A percentile compares a stretch with the other conserved stretches of the same genome.
Conservation (phyloP, 352 stramenopile genomes). For the Phytopythium kandeliae region DNA sequence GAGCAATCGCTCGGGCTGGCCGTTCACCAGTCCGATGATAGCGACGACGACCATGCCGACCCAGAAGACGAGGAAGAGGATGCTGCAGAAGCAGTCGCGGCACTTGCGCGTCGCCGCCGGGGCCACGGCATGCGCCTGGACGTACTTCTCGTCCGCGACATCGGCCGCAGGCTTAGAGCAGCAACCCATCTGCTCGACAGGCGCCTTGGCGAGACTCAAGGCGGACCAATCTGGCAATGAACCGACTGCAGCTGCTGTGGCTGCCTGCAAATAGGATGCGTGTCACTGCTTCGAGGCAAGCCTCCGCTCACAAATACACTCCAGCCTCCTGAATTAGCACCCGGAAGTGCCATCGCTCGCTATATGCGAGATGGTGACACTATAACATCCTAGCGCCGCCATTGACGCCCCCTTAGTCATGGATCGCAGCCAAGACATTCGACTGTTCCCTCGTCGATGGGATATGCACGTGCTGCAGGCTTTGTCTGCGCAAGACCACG, state of each 20-base stretch:
- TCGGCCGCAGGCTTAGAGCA: constrained; percentile 51
- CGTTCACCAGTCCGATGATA: constrained; percentile 47
- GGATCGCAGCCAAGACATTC: constrained; percentile 1
- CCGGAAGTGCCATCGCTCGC: too few relatives aligned
- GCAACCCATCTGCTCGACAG: constrained; percentile 41
- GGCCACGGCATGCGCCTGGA: constrained; percentile 33
- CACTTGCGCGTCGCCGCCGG: constrained; percentile 55
- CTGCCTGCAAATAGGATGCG: not conserved
- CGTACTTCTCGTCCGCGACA: constrained; percentile 18
- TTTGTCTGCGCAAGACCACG: constrained; percentile 19
- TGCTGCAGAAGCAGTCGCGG: constrained; percentile 55
- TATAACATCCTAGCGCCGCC: too few relatives aligned
- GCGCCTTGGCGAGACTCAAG: not conserved
- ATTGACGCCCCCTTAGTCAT: too few relatives aligned
- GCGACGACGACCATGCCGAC: constrained; percentile 63
- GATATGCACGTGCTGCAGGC: constrained; percentile 56
- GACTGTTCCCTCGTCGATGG: constrained; percentile 44
- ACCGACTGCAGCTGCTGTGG: too few relatives aligned
- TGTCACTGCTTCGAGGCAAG: not conserved
- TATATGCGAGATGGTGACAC: too few relatives aligned
- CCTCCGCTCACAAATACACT: not conserved
- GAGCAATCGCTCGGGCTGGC: constrained; percentile 58
- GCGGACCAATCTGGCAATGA: not conserved
- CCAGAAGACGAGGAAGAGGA: constrained; percentile 76
- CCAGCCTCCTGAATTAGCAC: not conserved